Base-by-base conservation (phyloP, 139 green algal genomes). In the Haematococcus lacustris region DNA sequence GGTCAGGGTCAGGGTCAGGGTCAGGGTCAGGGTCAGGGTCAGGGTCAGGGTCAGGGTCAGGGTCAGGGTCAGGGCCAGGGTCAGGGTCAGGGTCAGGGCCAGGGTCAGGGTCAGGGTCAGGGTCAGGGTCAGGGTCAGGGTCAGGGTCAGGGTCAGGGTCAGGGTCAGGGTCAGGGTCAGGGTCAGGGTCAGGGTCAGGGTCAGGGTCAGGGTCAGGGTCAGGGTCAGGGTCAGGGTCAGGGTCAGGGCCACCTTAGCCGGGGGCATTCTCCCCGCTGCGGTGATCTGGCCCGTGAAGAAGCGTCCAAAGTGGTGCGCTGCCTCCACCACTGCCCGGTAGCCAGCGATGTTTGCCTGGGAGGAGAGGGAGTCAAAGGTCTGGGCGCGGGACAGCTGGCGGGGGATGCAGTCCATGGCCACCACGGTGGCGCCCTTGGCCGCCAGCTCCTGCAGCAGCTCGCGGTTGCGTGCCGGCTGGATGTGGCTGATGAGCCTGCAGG, bases 271-370 rank as follows among this genome's bases (percentile, higher is more conserved):
- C 17, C 91, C 91, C 21, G 91, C 92, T 3, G 92, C 92, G 0
- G 92, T 97, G 79, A 97, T 97, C 85, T 97, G 89, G 30, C 89
- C 89, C 3, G 86, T 89, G 77, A 96, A 93, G 85, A 96, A 92
- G 65, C 90, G 82, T 5, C 85, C 86, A 77, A 95, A 96, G 76
- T 90, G 74, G 50, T 89, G 73, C 0, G 86, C 82, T 0, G 91
- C 91, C 82, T 96, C 91, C 1, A 93, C 74, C 6, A 96, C 84
- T 17, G 91, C 88, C 47, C 90, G 85, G 77, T 67, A 78, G 5
- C 90, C 90, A 1, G 91, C 90, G 47, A 95, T 93, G 80, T 93
- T 95, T 64, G 90, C 91, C 90, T 93, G 91, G 38, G 89, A 95
- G 60, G 69, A 85, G 25, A 95, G 85, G 1, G 86, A 86, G 71